Conservation (phyloP, 768 basidiomycete species). For the Fibroporia radiculosa region DNA sequence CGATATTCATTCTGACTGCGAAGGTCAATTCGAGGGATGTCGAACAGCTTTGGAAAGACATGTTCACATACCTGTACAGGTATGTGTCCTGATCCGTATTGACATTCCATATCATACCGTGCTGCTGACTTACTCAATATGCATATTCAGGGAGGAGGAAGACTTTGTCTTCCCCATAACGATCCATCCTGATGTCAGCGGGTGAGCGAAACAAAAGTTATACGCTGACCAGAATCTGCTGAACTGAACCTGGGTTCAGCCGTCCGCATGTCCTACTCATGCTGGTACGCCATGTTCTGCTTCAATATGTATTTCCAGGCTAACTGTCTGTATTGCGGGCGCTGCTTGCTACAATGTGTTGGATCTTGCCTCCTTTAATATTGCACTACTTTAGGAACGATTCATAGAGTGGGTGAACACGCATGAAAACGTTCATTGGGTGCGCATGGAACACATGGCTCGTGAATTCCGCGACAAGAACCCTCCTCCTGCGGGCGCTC, state of each 20-base stretch:
- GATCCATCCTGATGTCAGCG: conserved; percentile 73
- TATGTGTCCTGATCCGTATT: too few relatives aligned
- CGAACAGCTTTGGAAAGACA: conserved; percentile 72
- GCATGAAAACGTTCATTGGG: conserved; percentile 64
- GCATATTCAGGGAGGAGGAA: conserved; percentile 41
- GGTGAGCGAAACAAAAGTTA: conserved; percentile 29
- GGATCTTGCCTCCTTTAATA: too few relatives aligned
- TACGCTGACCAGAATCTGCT: neutral
- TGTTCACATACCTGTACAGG: conserved; percentile 62
- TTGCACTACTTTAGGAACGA: conserved; percentile 57
- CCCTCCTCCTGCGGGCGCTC: conserved; percentile 38
- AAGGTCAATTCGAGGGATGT: conserved; percentile 60
- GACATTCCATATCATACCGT: too few relatives aligned
- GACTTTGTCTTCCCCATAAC: conserved; percentile 70
- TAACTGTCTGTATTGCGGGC: too few relatives aligned
- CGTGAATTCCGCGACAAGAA: conserved; percentile 50
- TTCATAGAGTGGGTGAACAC: conserved; percentile 72
- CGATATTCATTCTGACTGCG: neutral
- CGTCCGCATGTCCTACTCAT: conserved; percentile 67
- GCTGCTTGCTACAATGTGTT: too few relatives aligned
- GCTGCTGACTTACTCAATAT: neutral
- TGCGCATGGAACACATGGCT: conserved; percentile 62
- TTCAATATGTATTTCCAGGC: neutral
- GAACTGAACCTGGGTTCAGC: too few relatives aligned
- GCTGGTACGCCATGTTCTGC: conserved; percentile 40